Conservation (phyloP, 169 alveolate genomes). For the Neospora caninum region DNA sequence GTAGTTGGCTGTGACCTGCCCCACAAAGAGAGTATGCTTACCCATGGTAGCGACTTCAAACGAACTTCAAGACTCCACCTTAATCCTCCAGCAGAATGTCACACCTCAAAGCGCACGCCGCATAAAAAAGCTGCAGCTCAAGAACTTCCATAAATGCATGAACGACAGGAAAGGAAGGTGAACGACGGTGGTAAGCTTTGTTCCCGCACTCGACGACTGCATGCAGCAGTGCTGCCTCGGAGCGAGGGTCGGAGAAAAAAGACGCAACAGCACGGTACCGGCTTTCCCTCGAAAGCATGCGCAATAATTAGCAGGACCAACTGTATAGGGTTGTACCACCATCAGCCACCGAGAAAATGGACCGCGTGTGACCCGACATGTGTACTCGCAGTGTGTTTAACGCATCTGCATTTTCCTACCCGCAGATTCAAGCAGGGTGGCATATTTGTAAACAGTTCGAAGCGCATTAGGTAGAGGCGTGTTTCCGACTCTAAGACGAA, state of each 20-base stretch:
- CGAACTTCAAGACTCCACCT: not conserved
- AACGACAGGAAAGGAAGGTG: not conserved
- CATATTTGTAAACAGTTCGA: too few relatives aligned
- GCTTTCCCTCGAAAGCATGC: too few relatives aligned
- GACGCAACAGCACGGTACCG: too few relatives aligned
- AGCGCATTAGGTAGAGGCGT: too few relatives aligned
- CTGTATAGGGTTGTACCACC: too few relatives aligned
- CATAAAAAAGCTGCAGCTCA: not conserved
- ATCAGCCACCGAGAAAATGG: too few relatives aligned
- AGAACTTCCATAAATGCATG: not conserved
- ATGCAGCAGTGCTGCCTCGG: not conserved
- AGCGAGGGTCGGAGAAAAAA: not conserved
- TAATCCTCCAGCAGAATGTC: not conserved
- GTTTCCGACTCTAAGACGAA: too few relatives aligned
- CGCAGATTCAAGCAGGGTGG: too few relatives aligned
- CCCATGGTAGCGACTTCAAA: not conserved
- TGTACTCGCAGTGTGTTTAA: too few relatives aligned
- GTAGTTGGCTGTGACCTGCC: not conserved
- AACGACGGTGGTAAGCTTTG: not conserved
- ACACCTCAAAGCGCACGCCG: not conserved
- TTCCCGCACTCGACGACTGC: conserved; percentile 7
- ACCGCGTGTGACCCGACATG: too few relatives aligned
- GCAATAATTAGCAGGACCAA: too few relatives aligned
- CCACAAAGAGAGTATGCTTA: not conserved
- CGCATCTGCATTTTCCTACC: too few relatives aligned